Evolutionary conservation across 2,329 filamentous ascomycete species (phyloP), one percentile per base, ranked within the genome.

Genomic region (Aspergillus fijiensis): DNA sequence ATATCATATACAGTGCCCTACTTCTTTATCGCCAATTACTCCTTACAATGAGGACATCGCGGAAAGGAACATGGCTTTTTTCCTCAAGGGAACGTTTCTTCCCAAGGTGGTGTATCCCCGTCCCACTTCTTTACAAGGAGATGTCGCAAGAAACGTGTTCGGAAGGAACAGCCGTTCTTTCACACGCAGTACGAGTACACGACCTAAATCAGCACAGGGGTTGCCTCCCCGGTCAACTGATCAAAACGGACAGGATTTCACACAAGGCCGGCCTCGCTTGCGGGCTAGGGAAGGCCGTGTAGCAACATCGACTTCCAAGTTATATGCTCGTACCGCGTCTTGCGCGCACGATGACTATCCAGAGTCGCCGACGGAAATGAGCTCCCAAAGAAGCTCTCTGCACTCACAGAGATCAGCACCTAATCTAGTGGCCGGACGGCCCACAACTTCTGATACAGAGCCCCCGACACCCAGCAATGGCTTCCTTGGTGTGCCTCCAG

Each of bases 1-100:
- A 5, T 64, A 70, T 39, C 73, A 68, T 39, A 64, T 67, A 42
- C 58, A 67, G 29, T 58, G 59, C 50, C 49, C 67, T n/a, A 62
- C 49, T 14, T 57, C 66, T 10, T 61, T 73, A 29, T 74, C 74
- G 10, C 73, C 74, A 3, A 68, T 66, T 5, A 70, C 67, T 19
- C 73, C 73, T 11, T 79, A 76, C 62, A 79, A 79, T 51, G 77
- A 79, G 65, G 75, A 79, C 63, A 69, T 79, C 55, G 77, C 77
- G 5, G 77, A 79, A 60, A 74, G 77, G 25, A 79, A 79, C 55
- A 76, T 78, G 70, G 71, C 68, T 9, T 61, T 68, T 12, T 73
- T 74, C 49, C 64, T 75, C 9, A 70, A 70, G 45, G 65, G 65
- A 4, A 67, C 69, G 52, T 59, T 69, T 55, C 63, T 61, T 27